These are phyloP conservation scores for Candida corydali DNA, from an alignment of 805 yeast species.

Conservation along the genomic window DNA sequence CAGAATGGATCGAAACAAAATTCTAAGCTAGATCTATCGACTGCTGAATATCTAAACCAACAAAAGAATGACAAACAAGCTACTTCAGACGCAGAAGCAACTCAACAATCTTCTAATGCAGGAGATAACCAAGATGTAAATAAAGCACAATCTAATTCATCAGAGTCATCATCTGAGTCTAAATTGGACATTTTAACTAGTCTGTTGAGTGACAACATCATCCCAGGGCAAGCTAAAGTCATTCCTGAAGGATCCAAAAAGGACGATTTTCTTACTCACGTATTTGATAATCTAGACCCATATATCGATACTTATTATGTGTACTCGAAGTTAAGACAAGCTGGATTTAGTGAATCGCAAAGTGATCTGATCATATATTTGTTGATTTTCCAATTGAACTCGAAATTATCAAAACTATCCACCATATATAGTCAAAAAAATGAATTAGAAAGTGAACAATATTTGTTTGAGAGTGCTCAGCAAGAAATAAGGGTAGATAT, in stretches of 20 bases:
- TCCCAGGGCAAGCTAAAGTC: conserved; percentile 3
- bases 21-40: conserved; percentile 1
- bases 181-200: conserved; percentile 1
- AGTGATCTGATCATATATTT: conserved; percentile 54
- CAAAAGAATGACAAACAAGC: conserved; percentile 1
- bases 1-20: too few relatives aligned
- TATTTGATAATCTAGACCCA: conserved; percentile 46
- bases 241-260: conserved; percentile 4
- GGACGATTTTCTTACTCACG: conserved; percentile 46
- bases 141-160: not conserved
- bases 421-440: conserved; percentile 48
- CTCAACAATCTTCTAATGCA: too few relatives aligned
- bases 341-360: conserved; percentile 62
- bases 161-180: not conserved
- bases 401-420: conserved; percentile 41
- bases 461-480: conserved; percentile 87
- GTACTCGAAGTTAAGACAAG: conserved; percentile 44
- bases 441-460: conserved; percentile 83
- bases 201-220: conserved; percentile 1
- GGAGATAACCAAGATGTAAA: not conserved
- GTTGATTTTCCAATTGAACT: conserved; percentile 39
- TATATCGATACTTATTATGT: conserved; percentile 48
- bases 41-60: conserved; percentile 1
- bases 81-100: too few relatives aligned
- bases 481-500: conserved; percentile 81